Percentiles rank a stretch among this genome's conserved stretches.
These are phyloP conservation scores for Barnettozyma salicaria DNA, from an alignment of 805 yeast species.

Conservation along the genomic window DNA sequence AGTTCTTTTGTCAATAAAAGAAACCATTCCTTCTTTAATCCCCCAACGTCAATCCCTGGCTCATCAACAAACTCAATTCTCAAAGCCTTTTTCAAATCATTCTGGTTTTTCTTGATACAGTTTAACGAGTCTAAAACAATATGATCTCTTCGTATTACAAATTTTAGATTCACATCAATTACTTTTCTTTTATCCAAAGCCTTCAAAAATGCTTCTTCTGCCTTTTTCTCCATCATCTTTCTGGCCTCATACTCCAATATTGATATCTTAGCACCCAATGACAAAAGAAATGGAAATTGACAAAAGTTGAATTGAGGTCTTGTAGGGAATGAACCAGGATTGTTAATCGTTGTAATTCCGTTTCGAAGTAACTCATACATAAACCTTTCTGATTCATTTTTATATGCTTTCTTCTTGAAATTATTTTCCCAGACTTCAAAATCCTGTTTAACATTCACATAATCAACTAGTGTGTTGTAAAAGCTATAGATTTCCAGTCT, in stretches of 20 bases:
- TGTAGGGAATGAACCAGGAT: slow-evolving; percentile 4
- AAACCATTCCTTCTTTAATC: slow-evolving; percentile 93
- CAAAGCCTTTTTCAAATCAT: slow-evolving; percentile 66
- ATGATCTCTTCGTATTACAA: slow-evolving; percentile 60
- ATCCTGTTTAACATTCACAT: slow-evolving; percentile 67
- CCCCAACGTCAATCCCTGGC: slow-evolving; percentile 95
- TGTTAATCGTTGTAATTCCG: slow-evolving; percentile 10
- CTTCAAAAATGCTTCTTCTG: slow-evolving; percentile 81
- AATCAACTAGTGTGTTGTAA: slow-evolving; percentile 80
- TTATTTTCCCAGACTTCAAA: slow-evolving; percentile 74
- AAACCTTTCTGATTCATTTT: slow-evolving; percentile 3
- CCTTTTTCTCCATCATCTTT: slow-evolving; percentile 75
- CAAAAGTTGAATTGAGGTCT: slow-evolving; percentile 53
- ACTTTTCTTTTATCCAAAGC: slow-evolving; percentile 59
- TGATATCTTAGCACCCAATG: slow-evolving; percentile 76
- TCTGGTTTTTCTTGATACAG: slow-evolving; percentile 46
- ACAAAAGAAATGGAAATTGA: slow-evolving; percentile 74
- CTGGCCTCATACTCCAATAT: slow-evolving; percentile 79
- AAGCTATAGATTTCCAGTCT: slow-evolving; percentile 32
- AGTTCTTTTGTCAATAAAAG: slow-evolving; percentile 61
- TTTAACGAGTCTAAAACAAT: slow-evolving; percentile 72
- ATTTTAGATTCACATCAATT: slow-evolving; percentile 60
- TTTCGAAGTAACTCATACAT: slow-evolving; percentile 15
- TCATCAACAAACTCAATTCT: slow-evolving; percentile 79
- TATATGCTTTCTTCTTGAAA: slow-evolving; percentile 17